Conservation (phyloP, 805 yeast genomes). For the Clavispora asparagi region DNA sequence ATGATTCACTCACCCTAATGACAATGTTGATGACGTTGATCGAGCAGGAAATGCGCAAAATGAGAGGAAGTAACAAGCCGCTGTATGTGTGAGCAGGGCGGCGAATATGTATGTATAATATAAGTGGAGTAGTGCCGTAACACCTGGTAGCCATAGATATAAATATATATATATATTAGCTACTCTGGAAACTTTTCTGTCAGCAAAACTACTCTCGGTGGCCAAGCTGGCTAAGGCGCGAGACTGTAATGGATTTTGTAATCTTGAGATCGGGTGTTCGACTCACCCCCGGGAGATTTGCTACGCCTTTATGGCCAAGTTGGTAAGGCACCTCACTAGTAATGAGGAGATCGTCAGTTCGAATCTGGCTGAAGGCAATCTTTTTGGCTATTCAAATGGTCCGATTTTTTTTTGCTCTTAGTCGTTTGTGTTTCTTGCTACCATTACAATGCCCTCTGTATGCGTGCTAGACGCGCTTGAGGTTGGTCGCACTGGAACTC, state of each 20-base stretch:
- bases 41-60: constrained; percentile 30
- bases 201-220: constrained; percentile 32
- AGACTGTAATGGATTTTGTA: constrained; percentile 41
- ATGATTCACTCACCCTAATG: constrained; percentile 18
- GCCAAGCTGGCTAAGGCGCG: constrained; percentile 51
- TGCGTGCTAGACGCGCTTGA: too few species aligned
- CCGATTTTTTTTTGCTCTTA: too few species aligned
- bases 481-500: too few species aligned
- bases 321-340: constrained; percentile 17
- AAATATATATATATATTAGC: too few species aligned
- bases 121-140: too few species aligned
- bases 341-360: constrained; percentile 18
- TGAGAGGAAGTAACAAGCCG: constrained; percentile 27
- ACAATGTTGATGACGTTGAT: constrained; percentile 24
- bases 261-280: constrained; percentile 51
- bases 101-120: not conserved
- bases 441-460: too few species aligned
- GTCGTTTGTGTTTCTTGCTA: too few species aligned
- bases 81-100: constrained; percentile 4
- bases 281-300: constrained; percentile 46
- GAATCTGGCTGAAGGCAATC: constrained; percentile 19
- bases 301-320: constrained; percentile 14
- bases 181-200: not conserved
- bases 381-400: too few species aligned
- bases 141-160: too few species aligned